Evolutionary conservation across 768 basidiomycete genomes (phyloP).

Genomic region (Chiua virens): DNA sequence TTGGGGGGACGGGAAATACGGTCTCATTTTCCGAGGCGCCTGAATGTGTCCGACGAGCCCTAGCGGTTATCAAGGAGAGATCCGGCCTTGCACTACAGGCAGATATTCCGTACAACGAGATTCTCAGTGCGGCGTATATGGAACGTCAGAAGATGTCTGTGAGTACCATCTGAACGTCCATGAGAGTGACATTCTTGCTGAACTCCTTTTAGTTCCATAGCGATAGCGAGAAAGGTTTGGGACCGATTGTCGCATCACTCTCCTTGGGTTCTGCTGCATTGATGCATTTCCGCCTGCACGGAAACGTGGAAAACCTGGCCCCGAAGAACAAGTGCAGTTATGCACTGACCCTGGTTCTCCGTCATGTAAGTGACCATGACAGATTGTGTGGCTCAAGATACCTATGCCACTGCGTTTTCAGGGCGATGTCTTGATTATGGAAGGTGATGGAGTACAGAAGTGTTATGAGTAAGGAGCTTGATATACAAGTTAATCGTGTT

Average conservation of each 20-base stretch:
- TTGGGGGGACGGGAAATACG: slow-evolving; percentile 74
- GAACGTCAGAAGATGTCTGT: slow-evolving; percentile 84
- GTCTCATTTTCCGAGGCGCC: slow-evolving; percentile 63
- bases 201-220: slow-evolving; percentile 64
- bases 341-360: slow-evolving; percentile 56
- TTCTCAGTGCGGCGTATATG: slow-evolving; percentile 83
- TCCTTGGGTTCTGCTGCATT: slow-evolving; percentile 75
- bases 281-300: slow-evolving; percentile 72
- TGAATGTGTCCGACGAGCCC: slow-evolving; percentile 55
- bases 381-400: not conserved
- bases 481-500: slow-evolving; percentile 1
- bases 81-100: slow-evolving; percentile 45
- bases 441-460: slow-evolving; percentile 64
- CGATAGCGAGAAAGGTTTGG: slow-evolving; percentile 72
- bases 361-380: slow-evolving; percentile 52
- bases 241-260: slow-evolving; percentile 70
- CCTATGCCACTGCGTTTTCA: slow-evolving; percentile 26
- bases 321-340: slow-evolving; percentile 27
- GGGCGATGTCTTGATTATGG: slow-evolving; percentile 82
- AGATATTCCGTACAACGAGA: slow-evolving; percentile 63
- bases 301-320: slow-evolving; percentile 35
- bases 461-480: slow-evolving; percentile 60
- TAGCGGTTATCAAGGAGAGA: slow-evolving; percentile 57
- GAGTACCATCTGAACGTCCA: slow-evolving; percentile 20
- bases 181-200: not conserved